Evolutionary conservation across 2,329 filamentous ascomycete species (phyloP).

Genomic region (Domatiomyces globalis): DNA sequence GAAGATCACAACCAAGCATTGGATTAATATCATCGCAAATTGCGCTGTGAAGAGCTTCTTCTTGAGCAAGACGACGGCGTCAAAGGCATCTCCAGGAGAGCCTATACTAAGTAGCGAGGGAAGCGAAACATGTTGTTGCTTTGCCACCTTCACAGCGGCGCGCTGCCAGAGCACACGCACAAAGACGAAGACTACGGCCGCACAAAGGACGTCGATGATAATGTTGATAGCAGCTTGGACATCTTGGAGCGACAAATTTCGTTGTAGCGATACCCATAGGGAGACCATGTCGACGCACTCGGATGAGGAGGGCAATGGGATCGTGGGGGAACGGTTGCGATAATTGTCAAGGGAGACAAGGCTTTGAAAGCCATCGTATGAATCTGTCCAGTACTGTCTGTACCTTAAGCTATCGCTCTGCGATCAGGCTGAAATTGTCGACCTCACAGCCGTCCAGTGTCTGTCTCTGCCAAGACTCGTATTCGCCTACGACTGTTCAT

Average conservation of each 20-base stretch:
- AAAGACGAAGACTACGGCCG: constrained; percentile 6
- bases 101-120: constrained; percentile 6
- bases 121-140: constrained; percentile 4
- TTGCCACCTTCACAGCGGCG: constrained; percentile 3
- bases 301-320: too few relatives aligned
- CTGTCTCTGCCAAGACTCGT: too few relatives aligned
- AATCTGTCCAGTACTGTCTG: too few relatives aligned
- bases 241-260: constrained; percentile 7
- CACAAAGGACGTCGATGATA: constrained; percentile 7
- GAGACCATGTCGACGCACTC: too few relatives aligned
- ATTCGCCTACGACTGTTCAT: too few relatives aligned
- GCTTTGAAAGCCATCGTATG: too few relatives aligned
- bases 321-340: too few relatives aligned
- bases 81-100: constrained; percentile 8
- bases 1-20: constrained; percentile 5
- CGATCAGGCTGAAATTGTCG: too few relatives aligned
- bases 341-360: too few relatives aligned
- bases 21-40: constrained; percentile 5
- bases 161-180: constrained; percentile 6
- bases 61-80: constrained; percentile 5
- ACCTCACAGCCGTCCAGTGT: too few relatives aligned
- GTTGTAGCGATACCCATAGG: neutral
- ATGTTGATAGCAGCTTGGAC: constrained; percentile 10
- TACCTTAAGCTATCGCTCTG: too few relatives aligned
- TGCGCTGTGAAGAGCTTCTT: constrained; percentile 2